phyloP scores from a whole-genome alignment of 1,139 yeast species.

The Hyphopichia wangnamkhiaoensis region DNA sequence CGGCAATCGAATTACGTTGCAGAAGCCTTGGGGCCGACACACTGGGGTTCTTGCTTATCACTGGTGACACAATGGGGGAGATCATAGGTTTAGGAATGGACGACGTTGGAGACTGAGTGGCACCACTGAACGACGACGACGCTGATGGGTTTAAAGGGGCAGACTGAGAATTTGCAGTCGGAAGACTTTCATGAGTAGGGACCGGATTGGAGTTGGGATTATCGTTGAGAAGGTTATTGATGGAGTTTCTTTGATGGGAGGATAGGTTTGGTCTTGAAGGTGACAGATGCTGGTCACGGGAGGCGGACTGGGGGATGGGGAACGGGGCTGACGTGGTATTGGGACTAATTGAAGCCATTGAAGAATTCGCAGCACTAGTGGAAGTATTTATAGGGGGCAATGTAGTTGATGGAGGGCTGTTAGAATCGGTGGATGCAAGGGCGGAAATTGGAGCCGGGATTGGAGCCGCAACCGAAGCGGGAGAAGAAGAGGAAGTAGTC shows the following conservation, averaged over 20 bases:
- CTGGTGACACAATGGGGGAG: conserved; percentile 5
- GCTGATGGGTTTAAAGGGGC: too few species aligned
- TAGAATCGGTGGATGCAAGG: neutral
- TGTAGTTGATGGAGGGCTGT: neutral
- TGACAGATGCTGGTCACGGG: conserved; percentile 3
- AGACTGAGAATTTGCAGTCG: neutral
- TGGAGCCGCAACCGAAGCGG: too few species aligned
- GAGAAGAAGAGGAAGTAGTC: neutral
- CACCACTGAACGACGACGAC: too few species aligned
- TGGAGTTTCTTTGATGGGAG: conserved; percentile 27
- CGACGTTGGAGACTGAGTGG: neutral
- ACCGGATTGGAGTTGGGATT: neutral
- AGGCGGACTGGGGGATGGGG: neutral
- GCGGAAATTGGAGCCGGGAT: too few species aligned
- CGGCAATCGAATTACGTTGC: conserved; percentile 44
- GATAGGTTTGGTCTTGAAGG: conserved; percentile 6
- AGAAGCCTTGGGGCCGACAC: neutral
- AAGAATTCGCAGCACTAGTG: neutral
- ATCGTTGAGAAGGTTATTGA: conserved; percentile 30
- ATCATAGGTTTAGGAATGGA: neutral
- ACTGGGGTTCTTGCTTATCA: conserved; percentile 7
- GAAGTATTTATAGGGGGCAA: conserved; percentile 1
- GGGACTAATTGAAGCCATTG: neutral
- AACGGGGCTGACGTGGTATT: neutral
- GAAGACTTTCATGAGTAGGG: neutral